A percentile compares a stretch with the other conserved stretches of the same genome.
These are phyloP conservation scores for Nemophila menziesii DNA, from an alignment of 257 asterid genomes.

Conservation along the genomic window DNA sequence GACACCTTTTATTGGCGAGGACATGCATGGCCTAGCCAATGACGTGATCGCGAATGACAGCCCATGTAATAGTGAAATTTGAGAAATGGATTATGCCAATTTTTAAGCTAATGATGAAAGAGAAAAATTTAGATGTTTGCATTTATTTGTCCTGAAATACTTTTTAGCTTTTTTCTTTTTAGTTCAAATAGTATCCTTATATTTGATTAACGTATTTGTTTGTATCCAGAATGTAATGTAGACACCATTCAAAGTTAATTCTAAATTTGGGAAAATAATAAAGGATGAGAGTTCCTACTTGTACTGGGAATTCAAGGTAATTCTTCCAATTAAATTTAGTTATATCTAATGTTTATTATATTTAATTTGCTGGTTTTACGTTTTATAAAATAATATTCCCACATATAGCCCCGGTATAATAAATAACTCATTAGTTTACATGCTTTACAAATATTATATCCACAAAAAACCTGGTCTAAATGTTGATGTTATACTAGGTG, in stretches of 20 bases:
- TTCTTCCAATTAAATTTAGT: not conserved
- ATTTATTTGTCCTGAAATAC: too few species aligned
- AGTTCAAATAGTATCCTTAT: too few species aligned
- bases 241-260: slow-evolving; percentile 89
- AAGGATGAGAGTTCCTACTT: slow-evolving; percentile 69
- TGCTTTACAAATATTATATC: slow-evolving; percentile 77
- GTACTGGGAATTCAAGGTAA: slow-evolving; percentile 86
- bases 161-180: too few species aligned
- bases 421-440: slow-evolving; percentile 87
- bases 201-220: slow-evolving; percentile 10
- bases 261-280: slow-evolving; percentile 78
- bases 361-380: too few species aligned
- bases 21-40: too few species aligned
- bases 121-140: slow-evolving; percentile 51
- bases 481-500: slow-evolving; percentile 82
- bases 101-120: slow-evolving; percentile 78
- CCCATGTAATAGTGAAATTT: slow-evolving; percentile 83
- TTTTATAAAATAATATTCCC: too few species aligned
- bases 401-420: too few species aligned
- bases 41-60: slow-evolving; percentile 86
- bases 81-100: slow-evolving; percentile 92
- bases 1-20: too few species aligned
- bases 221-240: slow-evolving; percentile 45
- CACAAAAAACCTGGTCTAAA: slow-evolving; percentile 62
- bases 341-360: not conserved